These are phyloP conservation scores for Rubus parviflorus DNA, from an alignment of 306 rosid genomes.

Conservation along the genomic window DNA sequence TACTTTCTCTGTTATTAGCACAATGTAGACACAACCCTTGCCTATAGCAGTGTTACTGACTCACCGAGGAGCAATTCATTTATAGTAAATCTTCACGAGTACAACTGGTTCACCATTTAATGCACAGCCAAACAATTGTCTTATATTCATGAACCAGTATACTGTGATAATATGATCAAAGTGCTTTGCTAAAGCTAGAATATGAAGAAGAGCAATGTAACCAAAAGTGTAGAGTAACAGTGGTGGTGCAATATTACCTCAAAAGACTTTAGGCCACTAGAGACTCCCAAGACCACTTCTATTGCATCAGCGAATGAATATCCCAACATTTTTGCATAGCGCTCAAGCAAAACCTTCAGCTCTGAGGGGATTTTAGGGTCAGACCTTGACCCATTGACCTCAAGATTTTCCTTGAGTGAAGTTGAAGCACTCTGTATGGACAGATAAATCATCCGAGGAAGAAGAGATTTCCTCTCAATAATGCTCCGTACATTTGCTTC, in stretches of 20 bases:
- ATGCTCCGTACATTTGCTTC: conserved; percentile 58
- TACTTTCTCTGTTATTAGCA: not conserved
- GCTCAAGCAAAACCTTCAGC: conserved; percentile 73
- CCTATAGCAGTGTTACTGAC: not conserved
- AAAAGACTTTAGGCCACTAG: conserved; percentile 45
- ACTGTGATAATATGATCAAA: not conserved
- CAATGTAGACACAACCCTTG: not conserved
- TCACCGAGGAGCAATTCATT: not conserved
- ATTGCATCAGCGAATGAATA: conserved; percentile 68
- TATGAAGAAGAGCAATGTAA: not conserved
- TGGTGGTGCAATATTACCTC: conserved; percentile 51
- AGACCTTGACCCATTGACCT: conserved; percentile 60
- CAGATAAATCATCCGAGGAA: conserved; percentile 88
- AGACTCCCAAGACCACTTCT: conserved; percentile 49
- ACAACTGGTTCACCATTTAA: not conserved
- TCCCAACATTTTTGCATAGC: conserved; percentile 68
- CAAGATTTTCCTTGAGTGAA: conserved; percentile 65
- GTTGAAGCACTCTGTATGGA: conserved; percentile 75
- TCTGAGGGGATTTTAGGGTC: conserved; percentile 57
- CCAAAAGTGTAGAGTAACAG: not conserved
- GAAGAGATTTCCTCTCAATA: conserved; percentile 84
- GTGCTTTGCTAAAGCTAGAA: not conserved
- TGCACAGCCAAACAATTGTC: not conserved
- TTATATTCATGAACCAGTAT: not conserved
- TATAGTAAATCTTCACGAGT: not conserved